Conservation (phyloP, 306 rosid genomes). For the Glycine tomentella region DNA sequence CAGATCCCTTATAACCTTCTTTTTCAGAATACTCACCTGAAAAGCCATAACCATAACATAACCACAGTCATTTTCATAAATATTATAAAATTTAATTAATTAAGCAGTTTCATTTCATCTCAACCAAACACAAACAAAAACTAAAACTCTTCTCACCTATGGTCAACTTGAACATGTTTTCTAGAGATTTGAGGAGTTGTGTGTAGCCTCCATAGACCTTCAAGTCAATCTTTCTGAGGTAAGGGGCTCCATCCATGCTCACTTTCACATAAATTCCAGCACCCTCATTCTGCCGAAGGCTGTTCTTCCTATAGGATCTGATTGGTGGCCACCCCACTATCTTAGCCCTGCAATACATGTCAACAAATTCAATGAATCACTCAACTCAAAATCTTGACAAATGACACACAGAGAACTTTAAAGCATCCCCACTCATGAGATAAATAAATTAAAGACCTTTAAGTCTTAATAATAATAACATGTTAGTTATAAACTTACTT, state of each 20-base stretch:
- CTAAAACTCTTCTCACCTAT: conserved; percentile 55
- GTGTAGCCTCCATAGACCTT: conserved; percentile 66
- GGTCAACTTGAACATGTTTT: conserved; percentile 80
- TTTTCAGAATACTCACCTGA: conserved; percentile 81
- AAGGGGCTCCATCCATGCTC: conserved; percentile 98
- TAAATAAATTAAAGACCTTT: background rate
- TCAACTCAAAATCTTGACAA: background rate
- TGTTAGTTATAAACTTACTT: conserved; percentile 59
- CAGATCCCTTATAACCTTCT: conserved; percentile 91
- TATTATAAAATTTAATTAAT: background rate
- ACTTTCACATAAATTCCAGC: conserved; percentile 80
- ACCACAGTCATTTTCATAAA: too few relatives aligned
- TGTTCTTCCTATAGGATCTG: conserved; percentile 76
- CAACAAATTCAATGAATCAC: conserved; percentile 20
- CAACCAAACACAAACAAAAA: background rate
- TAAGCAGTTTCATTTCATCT: too few relatives aligned
- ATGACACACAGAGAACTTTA: too few relatives aligned
- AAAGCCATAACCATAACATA: conserved; percentile 26
- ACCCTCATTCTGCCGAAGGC: conserved; percentile 65
- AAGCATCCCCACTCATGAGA: background rate
- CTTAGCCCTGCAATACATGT: conserved; percentile 62
- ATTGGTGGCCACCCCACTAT: conserved; percentile 98
- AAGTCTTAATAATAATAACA: background rate
- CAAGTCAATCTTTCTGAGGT: conserved; percentile 88
- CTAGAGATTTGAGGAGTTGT: conserved; percentile 73